phyloP scores from a whole-genome alignment of 2,329 filamentous ascomycete genomes.

The Calonectria honghensis region DNA sequence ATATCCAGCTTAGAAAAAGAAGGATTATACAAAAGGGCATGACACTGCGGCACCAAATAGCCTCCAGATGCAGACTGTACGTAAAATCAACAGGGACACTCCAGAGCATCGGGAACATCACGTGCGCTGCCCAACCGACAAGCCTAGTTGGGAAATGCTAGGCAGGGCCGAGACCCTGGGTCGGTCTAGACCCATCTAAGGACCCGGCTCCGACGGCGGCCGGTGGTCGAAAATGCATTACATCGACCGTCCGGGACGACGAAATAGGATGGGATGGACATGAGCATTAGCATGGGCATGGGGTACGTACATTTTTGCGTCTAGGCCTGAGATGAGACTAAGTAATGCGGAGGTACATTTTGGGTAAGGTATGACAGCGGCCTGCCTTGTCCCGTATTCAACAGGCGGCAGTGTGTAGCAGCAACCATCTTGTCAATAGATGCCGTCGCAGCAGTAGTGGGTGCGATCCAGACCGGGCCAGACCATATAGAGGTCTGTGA shows the following conservation, averaged over 20 bases:
- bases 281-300: conserved; percentile 11
- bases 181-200: conserved; percentile 39
- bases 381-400: conserved; percentile 7
- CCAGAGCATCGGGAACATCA: conserved; percentile 37
- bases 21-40: neutral
- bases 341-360: conserved; percentile 21
- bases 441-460: conserved; percentile 13
- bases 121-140: conserved; percentile 31
- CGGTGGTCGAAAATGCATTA: conserved; percentile 29
- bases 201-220: conserved; percentile 42
- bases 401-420: neutral
- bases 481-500: neutral
- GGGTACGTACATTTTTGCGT: conserved; percentile 1
- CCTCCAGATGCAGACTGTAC: neutral
- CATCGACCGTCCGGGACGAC: conserved; percentile 19
- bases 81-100: conserved; percentile 11
- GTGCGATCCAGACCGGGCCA: neutral
- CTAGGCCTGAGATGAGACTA: conserved; percentile 19
- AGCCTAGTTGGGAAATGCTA: conserved; percentile 34
- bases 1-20: neutral
- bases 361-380: conserved; percentile 12
- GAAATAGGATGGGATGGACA: conserved; percentile 16
- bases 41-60: conserved; percentile 13
- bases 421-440: neutral
- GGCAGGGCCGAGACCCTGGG: conserved; percentile 41